Evolutionary conservation across 1,284 basidiomycete genomes (phyloP).

Genomic region (Neonothopanus nambi): DNA sequence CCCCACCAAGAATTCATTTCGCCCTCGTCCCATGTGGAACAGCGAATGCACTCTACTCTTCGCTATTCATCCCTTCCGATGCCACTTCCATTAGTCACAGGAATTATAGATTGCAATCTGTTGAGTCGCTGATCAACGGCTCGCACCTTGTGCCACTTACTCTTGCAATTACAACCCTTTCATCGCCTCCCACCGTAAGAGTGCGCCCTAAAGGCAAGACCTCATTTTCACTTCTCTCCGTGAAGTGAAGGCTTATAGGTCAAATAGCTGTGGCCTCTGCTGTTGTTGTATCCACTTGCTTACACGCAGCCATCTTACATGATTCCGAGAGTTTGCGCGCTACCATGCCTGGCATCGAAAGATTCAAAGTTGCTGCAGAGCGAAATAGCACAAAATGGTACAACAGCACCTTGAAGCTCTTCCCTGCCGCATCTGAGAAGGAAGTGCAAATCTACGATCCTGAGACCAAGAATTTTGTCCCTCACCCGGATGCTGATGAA

Average conservation of each 20-base stretch:
- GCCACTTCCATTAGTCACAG: slow-evolving; percentile 26
- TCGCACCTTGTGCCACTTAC: slow-evolving; percentile 48
- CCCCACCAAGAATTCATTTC: slow-evolving; percentile 35
- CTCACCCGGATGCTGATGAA: slow-evolving; percentile 36
- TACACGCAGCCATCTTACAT: slow-evolving; percentile 87
- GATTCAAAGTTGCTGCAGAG: slow-evolving; percentile 84
- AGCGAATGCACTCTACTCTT: slow-evolving; percentile 90
- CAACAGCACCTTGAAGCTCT: slow-evolving; percentile 56
- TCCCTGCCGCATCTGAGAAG: slow-evolving; percentile 40
- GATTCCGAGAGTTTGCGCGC: slow-evolving; percentile 78
- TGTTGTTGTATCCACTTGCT: slow-evolving; percentile 74
- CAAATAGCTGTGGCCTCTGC: slow-evolving; percentile 41
- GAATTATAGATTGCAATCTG: slow-evolving; percentile 53
- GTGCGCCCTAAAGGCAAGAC: slow-evolving; percentile 22
- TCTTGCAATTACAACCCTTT: slow-evolving; percentile 56
- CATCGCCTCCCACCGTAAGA: slow-evolving; percentile 31
- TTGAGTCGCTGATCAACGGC: slow-evolving; percentile 46
- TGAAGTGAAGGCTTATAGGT: slow-evolving; percentile 1
- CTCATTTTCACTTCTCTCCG: not conserved
- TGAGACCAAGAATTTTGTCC: slow-evolving; percentile 45
- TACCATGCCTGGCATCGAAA: slow-evolving; percentile 73
- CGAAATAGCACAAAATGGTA: slow-evolving; percentile 79
- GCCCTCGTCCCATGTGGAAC: slow-evolving; percentile 82
- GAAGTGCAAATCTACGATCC: slow-evolving; percentile 67
- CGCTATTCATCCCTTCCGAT: slow-evolving; percentile 48